Evolutionary conservation across 2,329 filamentous ascomycete species (phyloP), one percentile per base, ranked within the genome.

Genomic region (Elsinoe ampelina): DNA sequence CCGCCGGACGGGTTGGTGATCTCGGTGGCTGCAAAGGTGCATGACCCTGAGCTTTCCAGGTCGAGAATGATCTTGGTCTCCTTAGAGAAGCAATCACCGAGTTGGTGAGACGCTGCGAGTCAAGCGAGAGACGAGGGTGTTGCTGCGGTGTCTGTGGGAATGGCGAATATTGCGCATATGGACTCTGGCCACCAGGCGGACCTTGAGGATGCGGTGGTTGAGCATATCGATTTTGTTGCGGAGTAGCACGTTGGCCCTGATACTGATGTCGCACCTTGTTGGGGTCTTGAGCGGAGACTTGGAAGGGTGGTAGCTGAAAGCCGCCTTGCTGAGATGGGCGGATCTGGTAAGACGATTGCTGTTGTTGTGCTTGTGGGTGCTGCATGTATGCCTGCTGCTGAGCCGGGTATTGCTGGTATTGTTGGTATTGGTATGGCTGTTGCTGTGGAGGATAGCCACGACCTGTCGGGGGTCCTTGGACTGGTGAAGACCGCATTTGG

Each of bases 241-340:
- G 41, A 63, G 60, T 8, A 60, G 32, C 11, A 13, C 58, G 54
- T 30, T 61, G 57, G 35, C 39, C 35, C 13, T 42, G 17, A 34
- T 67, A 59, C 41, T 68, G 69, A 19, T 70, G 70, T 56, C 70
- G 68, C 10, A 67, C 65, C 59, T 66, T 66, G 48, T 65, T 71
- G 4, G 71, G 72, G 50, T 73, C 72, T 59, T 77, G 74, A 7
- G 71, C 69, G n/a, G 68, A 66, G 11, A 76, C 71, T 56, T 75
- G 72, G 61, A 77, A 77, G 3, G 74, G 73, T 47, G 73, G 73
- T 35, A 77, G 67, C 70, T 76, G 75, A 58, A 73, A 71, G 13
- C 74, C 75, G 50, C 74, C 65, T 41, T 63, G 62, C 19, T 73
- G 73, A 39, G 70, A 68, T 12, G 70, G 69, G 34, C 70, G 70